Conservation (phyloP, 805 yeast genomes). For the Metschnikowia santaceciliae region DNA sequence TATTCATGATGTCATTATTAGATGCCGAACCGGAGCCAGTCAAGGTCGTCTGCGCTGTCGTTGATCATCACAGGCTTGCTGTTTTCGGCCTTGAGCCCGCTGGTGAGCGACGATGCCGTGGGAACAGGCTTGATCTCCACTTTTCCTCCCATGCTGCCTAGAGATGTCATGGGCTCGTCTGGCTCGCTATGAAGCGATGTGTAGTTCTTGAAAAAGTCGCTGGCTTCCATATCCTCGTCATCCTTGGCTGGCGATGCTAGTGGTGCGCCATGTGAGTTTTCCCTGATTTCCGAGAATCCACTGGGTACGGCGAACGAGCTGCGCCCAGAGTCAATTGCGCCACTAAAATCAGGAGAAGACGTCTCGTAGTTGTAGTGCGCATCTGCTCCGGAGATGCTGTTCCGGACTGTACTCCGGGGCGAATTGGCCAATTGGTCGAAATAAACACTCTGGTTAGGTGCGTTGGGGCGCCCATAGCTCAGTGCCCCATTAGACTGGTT, state of each 20-base stretch:
- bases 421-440: conserved; percentile 8
- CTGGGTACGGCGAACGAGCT: conserved; percentile 14
- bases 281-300: conserved; percentile 6
- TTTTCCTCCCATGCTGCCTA: conserved; percentile 12
- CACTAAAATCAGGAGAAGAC: conserved; percentile 14
- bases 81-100: conserved; percentile 14
- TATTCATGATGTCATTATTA: conserved; percentile 4
- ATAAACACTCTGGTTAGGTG: conserved; percentile 2
- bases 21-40: conserved; percentile 32
- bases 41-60: conserved; percentile 18
- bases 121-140: conserved; percentile 15
- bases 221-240: conserved; percentile 17
- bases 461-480: not conserved
- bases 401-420: conserved; percentile 2
- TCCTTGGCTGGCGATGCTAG: conserved; percentile 13
- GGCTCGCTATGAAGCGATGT: conserved; percentile 20
- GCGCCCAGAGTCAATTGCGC: conserved; percentile 3
- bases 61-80: conserved; percentile 1
- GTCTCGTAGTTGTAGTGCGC: conserved; percentile 9
- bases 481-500: not conserved
- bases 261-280: conserved; percentile 2
- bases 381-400: conserved; percentile 9
- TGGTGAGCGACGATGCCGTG: conserved; percentile 16
- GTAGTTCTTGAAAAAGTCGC: conserved; percentile 23
- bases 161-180: conserved; percentile 14